Percentiles rank a stretch among this genome's conserved stretches.
phyloP scores from a whole-genome alignment of 2,329 filamentous ascomycete species.

The Trichoderma hamatum region DNA sequence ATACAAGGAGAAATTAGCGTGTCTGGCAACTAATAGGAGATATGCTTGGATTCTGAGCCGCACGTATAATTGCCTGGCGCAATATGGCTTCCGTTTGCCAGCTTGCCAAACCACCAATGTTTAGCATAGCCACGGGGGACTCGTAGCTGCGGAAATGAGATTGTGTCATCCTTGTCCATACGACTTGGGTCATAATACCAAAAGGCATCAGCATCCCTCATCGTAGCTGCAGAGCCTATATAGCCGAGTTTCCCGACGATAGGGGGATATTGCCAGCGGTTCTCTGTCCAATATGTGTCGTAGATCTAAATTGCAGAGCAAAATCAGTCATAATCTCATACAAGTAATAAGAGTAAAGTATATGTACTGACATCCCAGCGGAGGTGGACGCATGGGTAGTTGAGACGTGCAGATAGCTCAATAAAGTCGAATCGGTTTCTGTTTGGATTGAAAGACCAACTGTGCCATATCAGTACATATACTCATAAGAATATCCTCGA shows the following conservation, averaged over 20 bases:
- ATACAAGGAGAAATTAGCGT: conserved; percentile 18
- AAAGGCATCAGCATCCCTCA: conserved; percentile 40
- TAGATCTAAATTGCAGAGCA: conserved; percentile 40
- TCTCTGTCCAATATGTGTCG: conserved; percentile 43
- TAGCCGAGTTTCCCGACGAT: conserved; percentile 44
- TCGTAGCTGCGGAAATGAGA: conserved; percentile 43
- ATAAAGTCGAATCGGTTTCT: conserved; percentile 37
- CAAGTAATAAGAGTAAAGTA: too few relatives aligned
- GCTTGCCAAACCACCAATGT: conserved; percentile 49
- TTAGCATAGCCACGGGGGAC: conserved; percentile 40
- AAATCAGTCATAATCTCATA: background rate
- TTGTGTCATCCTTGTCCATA: conserved; percentile 44
- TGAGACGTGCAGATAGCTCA: conserved; percentile 36
- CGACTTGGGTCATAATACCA: conserved; percentile 42
- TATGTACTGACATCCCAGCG: conserved; percentile 42
- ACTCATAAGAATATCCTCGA: background rate
- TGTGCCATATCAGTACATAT: conserved; percentile 25
- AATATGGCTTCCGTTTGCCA: conserved; percentile 47
- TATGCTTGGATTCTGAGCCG: conserved; percentile 20
- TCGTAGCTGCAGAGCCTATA: conserved; percentile 48
- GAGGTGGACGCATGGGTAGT: conserved; percentile 41
- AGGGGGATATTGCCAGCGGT: conserved; percentile 48
- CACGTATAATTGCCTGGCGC: conserved; percentile 47
- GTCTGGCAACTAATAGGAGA: too few relatives aligned
- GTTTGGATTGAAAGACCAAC: conserved; percentile 41